Conservation (phyloP, 129 eudicot species). For the Arctium minus region DNA sequence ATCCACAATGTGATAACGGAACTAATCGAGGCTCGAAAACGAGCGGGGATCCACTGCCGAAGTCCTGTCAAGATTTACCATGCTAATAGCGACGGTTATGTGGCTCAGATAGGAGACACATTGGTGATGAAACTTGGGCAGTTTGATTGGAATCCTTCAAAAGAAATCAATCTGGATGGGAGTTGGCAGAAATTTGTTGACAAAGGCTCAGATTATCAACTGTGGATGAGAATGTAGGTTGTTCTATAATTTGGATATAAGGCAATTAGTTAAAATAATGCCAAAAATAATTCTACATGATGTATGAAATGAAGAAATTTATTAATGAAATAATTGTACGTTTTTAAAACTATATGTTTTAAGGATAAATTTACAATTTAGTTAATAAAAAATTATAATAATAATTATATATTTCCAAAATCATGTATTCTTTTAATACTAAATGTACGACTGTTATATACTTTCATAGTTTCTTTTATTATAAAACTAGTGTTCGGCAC, state of each 20-base stretch:
- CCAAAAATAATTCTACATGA: background rate
- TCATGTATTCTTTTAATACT: too few relatives aligned
- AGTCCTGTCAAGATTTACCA: slow-evolving; percentile 59
- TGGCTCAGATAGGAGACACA: slow-evolving; percentile 49
- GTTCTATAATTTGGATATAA: background rate
- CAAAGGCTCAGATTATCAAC: slow-evolving; percentile 52
- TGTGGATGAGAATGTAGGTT: slow-evolving; percentile 50
- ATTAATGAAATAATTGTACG: background rate
- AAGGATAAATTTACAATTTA: too few relatives aligned
- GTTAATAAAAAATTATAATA: too few relatives aligned
- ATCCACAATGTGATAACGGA: slow-evolving; percentile 49
- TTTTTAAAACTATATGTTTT: too few relatives aligned
- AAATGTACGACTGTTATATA: too few relatives aligned
- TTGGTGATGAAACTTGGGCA: slow-evolving; percentile 60
- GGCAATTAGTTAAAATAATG: background rate
- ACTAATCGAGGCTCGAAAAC: slow-evolving; percentile 43
- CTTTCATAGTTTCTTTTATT: too few relatives aligned
- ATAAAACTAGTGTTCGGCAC: too few relatives aligned
- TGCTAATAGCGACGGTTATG: slow-evolving; percentile 52
- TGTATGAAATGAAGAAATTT: too few relatives aligned
- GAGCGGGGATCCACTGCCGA: slow-evolving; percentile 60
- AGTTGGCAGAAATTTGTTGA: slow-evolving; percentile 62
- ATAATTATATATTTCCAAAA: too few relatives aligned
- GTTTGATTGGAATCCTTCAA: slow-evolving; percentile 58
- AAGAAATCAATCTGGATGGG: slow-evolving; percentile 53